A percentile compares a stretch with the other conserved stretches of the same genome.
Evolutionary conservation across 371 early-diverging fungal species (phyloP).

Genomic region (Circinella umbellata): DNA sequence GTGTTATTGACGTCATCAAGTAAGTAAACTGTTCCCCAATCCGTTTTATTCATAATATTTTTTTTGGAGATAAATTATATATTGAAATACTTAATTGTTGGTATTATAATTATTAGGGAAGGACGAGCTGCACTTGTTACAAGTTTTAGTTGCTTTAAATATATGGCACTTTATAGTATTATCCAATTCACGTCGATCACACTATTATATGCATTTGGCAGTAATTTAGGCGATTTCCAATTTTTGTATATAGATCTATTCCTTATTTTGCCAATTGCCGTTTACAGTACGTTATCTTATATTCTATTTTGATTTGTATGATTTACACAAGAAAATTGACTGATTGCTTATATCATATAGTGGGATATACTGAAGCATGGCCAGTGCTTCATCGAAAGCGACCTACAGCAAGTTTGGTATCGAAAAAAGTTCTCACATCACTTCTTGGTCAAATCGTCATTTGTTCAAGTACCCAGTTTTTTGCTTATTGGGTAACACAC

Average conservation of each 20-base stretch:
- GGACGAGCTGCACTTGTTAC: constrained; percentile 98
- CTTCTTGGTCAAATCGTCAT: constrained; percentile 89
- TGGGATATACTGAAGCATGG: constrained; percentile 89
- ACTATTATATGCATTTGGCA: constrained; percentile 83
- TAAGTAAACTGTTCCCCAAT: constrained; percentile 27
- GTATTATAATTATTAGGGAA: constrained; percentile 61
- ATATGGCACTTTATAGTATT: constrained; percentile 92
- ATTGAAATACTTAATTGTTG: neutral
- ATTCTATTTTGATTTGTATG: neutral
- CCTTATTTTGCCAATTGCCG: constrained; percentile 90
- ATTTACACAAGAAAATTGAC: neutral
- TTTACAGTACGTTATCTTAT: constrained; percentile 67
- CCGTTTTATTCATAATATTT: too few relatives aligned
- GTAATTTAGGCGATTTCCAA: constrained; percentile 92
- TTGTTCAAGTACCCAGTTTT: constrained; percentile 77
- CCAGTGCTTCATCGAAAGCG: constrained; percentile 72
- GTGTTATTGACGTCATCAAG: constrained; percentile 91
- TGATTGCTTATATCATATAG: constrained; percentile 27
- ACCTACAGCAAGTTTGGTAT: constrained; percentile 93
- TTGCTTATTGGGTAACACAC: constrained; percentile 71
- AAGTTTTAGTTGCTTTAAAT: constrained; percentile 97
- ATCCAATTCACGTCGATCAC: constrained; percentile 93
- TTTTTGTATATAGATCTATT: constrained; percentile 92
- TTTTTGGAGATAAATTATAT: neutral
- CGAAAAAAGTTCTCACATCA: constrained; percentile 88